Conservation (phyloP, 768 basidiomycete species). For the Pulveroboletus ravenelii region DNA sequence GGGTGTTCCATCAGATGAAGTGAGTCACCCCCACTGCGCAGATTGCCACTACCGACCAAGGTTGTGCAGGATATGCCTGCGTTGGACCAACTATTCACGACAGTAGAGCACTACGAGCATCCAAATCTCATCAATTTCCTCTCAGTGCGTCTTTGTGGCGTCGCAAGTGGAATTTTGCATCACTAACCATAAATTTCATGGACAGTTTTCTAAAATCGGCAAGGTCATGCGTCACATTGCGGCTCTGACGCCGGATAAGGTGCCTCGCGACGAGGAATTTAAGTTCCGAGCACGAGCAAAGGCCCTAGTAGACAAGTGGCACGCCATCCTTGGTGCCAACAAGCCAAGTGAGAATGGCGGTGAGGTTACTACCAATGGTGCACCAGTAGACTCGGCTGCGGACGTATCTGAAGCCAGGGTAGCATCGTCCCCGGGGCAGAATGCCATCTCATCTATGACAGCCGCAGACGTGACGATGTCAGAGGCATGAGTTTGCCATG, state of each 20-base stretch:
- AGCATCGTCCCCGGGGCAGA: constrained; percentile 22
- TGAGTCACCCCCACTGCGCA: constrained; percentile 29
- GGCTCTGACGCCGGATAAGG: constrained; percentile 36
- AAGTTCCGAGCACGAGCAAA: constrained; percentile 48
- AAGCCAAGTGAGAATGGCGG: constrained; percentile 30
- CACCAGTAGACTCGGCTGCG: constrained; percentile 14
- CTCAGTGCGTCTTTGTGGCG: constrained; percentile 35
- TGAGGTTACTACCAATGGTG: constrained; percentile 26
- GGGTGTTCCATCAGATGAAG: constrained; percentile 58
- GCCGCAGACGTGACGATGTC: constrained; percentile 41
- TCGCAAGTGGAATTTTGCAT: constrained; percentile 2
- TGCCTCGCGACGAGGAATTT: constrained; percentile 50
- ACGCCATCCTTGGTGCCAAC: constrained; percentile 33
- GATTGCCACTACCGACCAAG: constrained; percentile 7
- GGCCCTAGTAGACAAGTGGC: constrained; percentile 46
- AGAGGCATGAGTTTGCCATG: constrained; percentile 29
- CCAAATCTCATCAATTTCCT: constrained; percentile 74
- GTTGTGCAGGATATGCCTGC: constrained; percentile 66
- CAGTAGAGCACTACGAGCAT: constrained; percentile 69
- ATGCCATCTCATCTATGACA: constrained; percentile 26
- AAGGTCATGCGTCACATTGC: constrained; percentile 63
- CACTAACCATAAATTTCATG: constrained; percentile 8
- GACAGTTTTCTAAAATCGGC: constrained; percentile 45
- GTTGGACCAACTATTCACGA: constrained; percentile 66
- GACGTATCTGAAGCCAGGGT: constrained; percentile 21